Evolutionary conservation across 2,329 filamentous ascomycete genomes (phyloP).

Genomic region (Ophiocordyceps sinensis): DNA sequence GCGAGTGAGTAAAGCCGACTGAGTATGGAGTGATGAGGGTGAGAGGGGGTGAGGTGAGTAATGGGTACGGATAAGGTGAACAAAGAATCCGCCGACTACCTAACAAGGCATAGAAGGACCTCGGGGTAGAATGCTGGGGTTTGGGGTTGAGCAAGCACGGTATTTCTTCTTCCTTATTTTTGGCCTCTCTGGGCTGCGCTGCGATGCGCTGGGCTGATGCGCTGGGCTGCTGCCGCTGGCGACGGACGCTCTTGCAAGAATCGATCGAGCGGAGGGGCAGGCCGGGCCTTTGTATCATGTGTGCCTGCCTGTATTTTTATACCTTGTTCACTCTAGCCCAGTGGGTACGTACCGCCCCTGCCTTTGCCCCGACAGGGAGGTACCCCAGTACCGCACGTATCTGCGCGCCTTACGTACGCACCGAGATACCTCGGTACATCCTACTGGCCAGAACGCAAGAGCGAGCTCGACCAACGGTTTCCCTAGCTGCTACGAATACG

Average conservation of each 20-base stretch:
- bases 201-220: background rate
- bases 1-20: no score
- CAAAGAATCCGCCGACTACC: background rate
- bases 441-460: constrained; percentile 2
- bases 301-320: constrained; percentile 30
- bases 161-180: background rate
- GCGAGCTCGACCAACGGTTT: constrained; percentile 17
- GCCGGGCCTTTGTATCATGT: constrained; percentile 28
- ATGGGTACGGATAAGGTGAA: no score
- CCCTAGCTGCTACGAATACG: constrained; percentile 13
- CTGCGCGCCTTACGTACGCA: background rate
- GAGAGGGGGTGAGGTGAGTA: no score
- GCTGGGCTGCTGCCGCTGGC: no score
- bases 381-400: no score
- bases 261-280: constrained; percentile 28
- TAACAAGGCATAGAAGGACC: background rate
- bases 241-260: constrained; percentile 11
- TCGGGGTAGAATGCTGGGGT: background rate
- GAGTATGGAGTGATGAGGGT: no score
- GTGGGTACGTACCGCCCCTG: background rate
- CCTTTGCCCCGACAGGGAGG: background rate
- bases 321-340: constrained; percentile 7
- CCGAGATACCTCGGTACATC: no score
- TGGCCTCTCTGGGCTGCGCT: background rate
- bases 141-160: background rate